A percentile compares a stretch with the other conserved stretches of the same genome.
These are phyloP conservation scores for Alternaria consortialis DNA, from an alignment of 2,329 filamentous ascomycete genomes.

Conservation along the genomic window DNA sequence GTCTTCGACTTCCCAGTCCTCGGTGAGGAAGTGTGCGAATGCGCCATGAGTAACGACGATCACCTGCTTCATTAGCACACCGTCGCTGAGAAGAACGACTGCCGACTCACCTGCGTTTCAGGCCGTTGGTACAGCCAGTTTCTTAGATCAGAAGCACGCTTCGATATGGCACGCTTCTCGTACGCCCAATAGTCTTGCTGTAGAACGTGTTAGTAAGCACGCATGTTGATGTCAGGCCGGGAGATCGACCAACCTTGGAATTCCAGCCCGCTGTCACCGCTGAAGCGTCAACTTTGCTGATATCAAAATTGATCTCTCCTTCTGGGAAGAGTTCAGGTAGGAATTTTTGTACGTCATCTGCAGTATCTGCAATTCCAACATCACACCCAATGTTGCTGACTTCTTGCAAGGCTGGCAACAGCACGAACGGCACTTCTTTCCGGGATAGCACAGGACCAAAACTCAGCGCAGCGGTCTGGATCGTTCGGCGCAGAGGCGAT, in stretches of 20 bases:
- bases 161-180: conserved; percentile 36
- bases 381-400: conserved; percentile 79
- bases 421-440: conserved; percentile 59
- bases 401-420: conserved; percentile 81
- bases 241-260: conserved; percentile 61
- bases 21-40: conserved; percentile 83
- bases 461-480: conserved; percentile 77
- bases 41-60: conserved; percentile 84
- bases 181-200: conserved; percentile 47
- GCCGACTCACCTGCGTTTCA: conserved; percentile 34
- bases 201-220: conserved; percentile 11
- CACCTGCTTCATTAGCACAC: conserved; percentile 62
- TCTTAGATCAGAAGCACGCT: conserved; percentile 41
- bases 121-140: conserved; percentile 39
- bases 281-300: conserved; percentile 65
- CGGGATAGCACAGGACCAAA: conserved; percentile 64
- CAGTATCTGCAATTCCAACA: conserved; percentile 62
- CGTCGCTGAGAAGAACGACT: neutral
- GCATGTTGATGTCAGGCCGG: neutral
- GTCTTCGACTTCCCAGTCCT: conserved; percentile 69
- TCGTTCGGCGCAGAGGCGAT: conserved; percentile 81
- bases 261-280: conserved; percentile 75
- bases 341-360: conserved; percentile 57
- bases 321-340: conserved; percentile 56
- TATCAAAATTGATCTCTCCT: conserved; percentile 64